Evolutionary conservation across 2,329 filamentous ascomycete genomes (phyloP).

Genomic region (Tolypocladium pustulatum): DNA sequence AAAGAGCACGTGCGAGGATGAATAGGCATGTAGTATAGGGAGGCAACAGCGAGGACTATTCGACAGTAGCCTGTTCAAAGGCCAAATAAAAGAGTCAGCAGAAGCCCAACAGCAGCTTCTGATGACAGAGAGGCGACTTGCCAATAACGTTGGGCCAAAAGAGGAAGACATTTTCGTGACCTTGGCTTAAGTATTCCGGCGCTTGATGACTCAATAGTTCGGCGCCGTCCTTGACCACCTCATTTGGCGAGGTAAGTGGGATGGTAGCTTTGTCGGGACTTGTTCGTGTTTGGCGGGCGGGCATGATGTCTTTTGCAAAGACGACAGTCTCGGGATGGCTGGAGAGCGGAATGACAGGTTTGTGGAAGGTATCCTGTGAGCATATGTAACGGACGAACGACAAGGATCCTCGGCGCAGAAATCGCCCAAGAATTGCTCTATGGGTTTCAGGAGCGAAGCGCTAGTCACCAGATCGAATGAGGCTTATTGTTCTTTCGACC

Average conservation of each 20-base stretch:
- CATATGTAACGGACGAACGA: neutral
- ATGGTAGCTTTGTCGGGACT: slow-evolving; percentile 20
- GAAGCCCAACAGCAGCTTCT: neutral
- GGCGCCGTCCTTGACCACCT: slow-evolving; percentile 28
- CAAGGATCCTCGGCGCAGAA: no score
- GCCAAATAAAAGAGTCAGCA: slow-evolving; percentile 6
- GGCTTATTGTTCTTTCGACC: no score
- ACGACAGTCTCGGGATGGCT: neutral
- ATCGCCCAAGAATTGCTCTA: no score
- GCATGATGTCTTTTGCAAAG: slow-evolving; percentile 17
- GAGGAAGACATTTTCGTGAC: slow-evolving; percentile 66
- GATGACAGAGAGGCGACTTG: slow-evolving; percentile 26
- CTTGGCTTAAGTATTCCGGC: slow-evolving; percentile 22
- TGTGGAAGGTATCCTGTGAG: neutral
- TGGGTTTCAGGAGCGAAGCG: no score
- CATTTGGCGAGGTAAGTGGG: neutral
- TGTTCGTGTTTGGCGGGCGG: slow-evolving; percentile 26
- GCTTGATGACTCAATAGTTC: slow-evolving; percentile 30
- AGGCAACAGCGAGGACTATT: slow-evolving; percentile 74
- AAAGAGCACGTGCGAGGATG: slow-evolving; percentile 92
- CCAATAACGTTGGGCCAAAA: slow-evolving; percentile 78
- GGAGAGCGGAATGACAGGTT: neutral
- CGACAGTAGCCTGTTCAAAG: slow-evolving; percentile 55
- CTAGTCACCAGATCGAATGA: no score
- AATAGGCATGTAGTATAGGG: slow-evolving; percentile 97